These are phyloP conservation scores for Rhizodiscina lignyota DNA, from an alignment of 495 filamentous ascomycete genomes.

Conservation along the genomic window DNA sequence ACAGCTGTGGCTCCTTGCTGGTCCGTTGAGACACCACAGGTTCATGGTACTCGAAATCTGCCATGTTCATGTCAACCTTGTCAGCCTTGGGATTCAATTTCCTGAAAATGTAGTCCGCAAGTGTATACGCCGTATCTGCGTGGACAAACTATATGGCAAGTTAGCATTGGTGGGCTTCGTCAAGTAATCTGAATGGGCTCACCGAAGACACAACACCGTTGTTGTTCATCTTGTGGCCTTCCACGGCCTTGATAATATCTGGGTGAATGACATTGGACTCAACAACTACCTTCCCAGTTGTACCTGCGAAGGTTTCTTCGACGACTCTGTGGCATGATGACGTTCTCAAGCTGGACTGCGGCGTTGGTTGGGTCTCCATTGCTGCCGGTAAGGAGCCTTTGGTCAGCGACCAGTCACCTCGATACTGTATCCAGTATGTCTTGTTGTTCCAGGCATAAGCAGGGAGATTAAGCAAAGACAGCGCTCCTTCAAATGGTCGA, in stretches of 20 bases:
- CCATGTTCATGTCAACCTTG: conserved; percentile 4
- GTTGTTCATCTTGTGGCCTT: conserved; percentile 58
- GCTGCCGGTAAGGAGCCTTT: conserved; percentile 23
- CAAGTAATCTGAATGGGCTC: too few species aligned
- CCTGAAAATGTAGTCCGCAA: conserved; percentile 51
- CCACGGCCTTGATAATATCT: conserved; percentile 41
- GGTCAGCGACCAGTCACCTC: conserved; percentile 35
- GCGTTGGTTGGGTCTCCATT: neutral
- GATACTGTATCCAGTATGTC: conserved; percentile 71
- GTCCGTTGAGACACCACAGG: conserved; percentile 8
- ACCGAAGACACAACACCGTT: conserved; percentile 24
- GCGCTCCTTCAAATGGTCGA: conserved; percentile 43
- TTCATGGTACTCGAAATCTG: conserved; percentile 4
- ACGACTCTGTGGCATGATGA: conserved; percentile 24
- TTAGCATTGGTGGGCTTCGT: conserved; percentile 8
- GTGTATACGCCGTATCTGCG: conserved; percentile 61
- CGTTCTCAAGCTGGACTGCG: conserved; percentile 15
- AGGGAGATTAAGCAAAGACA: conserved; percentile 50
- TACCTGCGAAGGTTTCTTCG: conserved; percentile 36
- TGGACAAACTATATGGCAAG: conserved; percentile 43
- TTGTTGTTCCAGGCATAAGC: conserved; percentile 65
- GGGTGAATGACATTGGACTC: conserved; percentile 50
- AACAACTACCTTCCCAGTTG: conserved; percentile 37
- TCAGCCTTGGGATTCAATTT: conserved; percentile 23
- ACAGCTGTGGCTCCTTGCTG: conserved; percentile 18